Evolutionary conservation across 257 asterid genomes (phyloP).

Genomic region (Solanum neorickii): DNA sequence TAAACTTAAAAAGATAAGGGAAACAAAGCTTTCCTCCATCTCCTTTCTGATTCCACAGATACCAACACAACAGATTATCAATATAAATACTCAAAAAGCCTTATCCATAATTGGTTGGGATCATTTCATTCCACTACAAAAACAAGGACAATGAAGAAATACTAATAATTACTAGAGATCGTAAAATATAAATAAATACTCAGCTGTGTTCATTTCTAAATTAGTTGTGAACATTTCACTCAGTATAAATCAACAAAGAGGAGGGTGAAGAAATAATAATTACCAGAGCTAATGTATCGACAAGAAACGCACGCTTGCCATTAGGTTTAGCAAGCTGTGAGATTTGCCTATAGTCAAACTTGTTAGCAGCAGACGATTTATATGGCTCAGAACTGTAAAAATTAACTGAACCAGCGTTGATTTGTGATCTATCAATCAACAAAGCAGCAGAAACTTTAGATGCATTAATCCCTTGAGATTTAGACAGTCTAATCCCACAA

Average conservation of each 20-base stretch:
- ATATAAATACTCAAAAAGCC: neutral
- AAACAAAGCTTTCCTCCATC: neutral
- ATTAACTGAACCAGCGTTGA: neutral
- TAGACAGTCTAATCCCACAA: neutral
- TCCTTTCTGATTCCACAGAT: neutral
- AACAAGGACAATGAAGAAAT: neutral
- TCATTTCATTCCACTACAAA: neutral
- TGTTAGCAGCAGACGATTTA: constrained; percentile 6
- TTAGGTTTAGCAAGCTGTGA: constrained; percentile 39
- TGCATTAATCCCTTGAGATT: neutral
- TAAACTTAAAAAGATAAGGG: neutral
- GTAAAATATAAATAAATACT: neutral
- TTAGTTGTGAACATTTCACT: neutral
- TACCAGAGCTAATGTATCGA: constrained; percentile 52
- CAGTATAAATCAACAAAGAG: neutral
- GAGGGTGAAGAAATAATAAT: neutral
- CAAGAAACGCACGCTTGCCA: constrained; percentile 31
- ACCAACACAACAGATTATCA: neutral
- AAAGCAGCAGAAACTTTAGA: neutral
- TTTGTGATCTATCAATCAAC: neutral
- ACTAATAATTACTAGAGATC: constrained; percentile 22
- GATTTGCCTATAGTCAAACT: constrained; percentile 28
- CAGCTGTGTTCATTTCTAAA: neutral
- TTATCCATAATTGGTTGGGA: neutral
- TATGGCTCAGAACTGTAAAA: constrained; percentile 13